These are phyloP conservation scores for Afroboletus lepidellus DNA, from an alignment of 1,284 basidiomycete genomes.

Conservation along the genomic window DNA sequence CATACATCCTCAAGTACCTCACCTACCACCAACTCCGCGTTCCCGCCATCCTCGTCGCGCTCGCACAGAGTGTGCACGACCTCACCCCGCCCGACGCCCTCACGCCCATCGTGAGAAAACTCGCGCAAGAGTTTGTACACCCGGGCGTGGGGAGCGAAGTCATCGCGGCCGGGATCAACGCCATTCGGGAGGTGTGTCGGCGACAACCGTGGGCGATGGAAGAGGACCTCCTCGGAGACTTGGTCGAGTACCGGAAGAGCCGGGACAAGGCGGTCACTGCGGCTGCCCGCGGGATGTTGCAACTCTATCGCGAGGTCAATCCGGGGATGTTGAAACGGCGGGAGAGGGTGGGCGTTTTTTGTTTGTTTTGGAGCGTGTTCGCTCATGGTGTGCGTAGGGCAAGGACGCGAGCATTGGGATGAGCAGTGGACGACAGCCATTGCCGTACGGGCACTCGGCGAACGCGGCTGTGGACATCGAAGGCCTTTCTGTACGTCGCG, in stretches of 20 bases:
- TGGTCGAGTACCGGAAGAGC: slow-evolving; percentile 94
- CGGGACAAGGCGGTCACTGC: slow-evolving; percentile 92
- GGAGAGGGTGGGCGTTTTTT: slow-evolving; percentile 63
- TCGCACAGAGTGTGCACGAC: slow-evolving; percentile 96
- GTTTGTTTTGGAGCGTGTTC: neutral
- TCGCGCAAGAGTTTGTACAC: slow-evolving; percentile 96
- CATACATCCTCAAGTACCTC: slow-evolving; percentile 94
- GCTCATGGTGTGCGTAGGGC: slow-evolving; percentile 48
- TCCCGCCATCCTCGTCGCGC: slow-evolving; percentile 90
- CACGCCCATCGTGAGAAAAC: slow-evolving; percentile 86
- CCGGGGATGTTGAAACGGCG: slow-evolving; percentile 88
- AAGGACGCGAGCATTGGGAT: slow-evolving; percentile 83
- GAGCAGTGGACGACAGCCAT: slow-evolving; percentile 56
- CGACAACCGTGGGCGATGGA: slow-evolving; percentile 97
- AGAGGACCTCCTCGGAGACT: slow-evolving; percentile 87
- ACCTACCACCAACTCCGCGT: slow-evolving; percentile 92
- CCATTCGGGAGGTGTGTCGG: slow-evolving; percentile 90
- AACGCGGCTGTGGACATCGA: slow-evolving; percentile 86
- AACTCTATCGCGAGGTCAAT: slow-evolving; percentile 96
- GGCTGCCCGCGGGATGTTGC: slow-evolving; percentile 84
- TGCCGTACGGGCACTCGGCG: slow-evolving; percentile 79
- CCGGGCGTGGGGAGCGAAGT: slow-evolving; percentile 96
- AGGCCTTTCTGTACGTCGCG: slow-evolving; percentile 69
- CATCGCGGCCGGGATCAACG: slow-evolving; percentile 93
- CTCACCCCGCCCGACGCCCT: slow-evolving; percentile 94